Evolutionary conservation across 2,329 filamentous ascomycete genomes (phyloP).

Genomic region (Penicillium sp.): DNA sequence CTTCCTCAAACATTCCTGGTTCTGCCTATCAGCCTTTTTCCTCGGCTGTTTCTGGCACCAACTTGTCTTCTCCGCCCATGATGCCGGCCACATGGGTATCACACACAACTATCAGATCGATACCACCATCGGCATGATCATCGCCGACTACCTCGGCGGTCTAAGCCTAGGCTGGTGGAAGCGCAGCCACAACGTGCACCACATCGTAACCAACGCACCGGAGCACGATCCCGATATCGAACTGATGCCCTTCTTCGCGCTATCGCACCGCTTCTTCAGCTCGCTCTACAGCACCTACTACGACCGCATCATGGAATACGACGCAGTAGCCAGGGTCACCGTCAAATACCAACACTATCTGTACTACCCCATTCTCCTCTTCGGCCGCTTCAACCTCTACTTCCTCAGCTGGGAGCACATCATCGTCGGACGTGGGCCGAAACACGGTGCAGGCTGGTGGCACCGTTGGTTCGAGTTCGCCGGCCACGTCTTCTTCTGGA

Average conservation of each 20-base stretch:
- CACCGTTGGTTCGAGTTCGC: constrained; percentile 72
- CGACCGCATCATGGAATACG: constrained; percentile 72
- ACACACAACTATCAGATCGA: constrained; percentile 83
- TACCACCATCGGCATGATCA: constrained; percentile 78
- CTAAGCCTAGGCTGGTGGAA: constrained; percentile 96
- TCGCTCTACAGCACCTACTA: constrained; percentile 76
- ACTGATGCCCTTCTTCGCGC: constrained; percentile 80
- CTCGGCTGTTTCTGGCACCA: constrained; percentile 89
- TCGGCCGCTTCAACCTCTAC: constrained; percentile 87
- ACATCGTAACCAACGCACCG: constrained; percentile 89
- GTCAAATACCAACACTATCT: constrained; percentile 71
- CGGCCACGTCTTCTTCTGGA: constrained; percentile 77
- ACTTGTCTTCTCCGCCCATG: constrained; percentile 84
- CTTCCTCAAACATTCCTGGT: constrained; percentile 62
- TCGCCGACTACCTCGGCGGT: constrained; percentile 83
- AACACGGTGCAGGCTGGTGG: constrained; percentile 74
- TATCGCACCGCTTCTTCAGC: constrained; percentile 77
- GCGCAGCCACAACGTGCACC: constrained; percentile 88
- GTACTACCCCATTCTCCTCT: constrained; percentile 75
- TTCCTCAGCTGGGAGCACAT: constrained; percentile 76
- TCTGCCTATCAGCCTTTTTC: constrained; percentile 65
- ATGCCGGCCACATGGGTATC: constrained; percentile 93
- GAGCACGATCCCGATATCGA: constrained; percentile 95
- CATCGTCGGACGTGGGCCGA: constrained; percentile 64
- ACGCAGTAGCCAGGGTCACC: constrained; percentile 65